Conservation (phyloP, 192 early-diverging fungal genomes). For the Backusella parvicylindrica region DNA sequence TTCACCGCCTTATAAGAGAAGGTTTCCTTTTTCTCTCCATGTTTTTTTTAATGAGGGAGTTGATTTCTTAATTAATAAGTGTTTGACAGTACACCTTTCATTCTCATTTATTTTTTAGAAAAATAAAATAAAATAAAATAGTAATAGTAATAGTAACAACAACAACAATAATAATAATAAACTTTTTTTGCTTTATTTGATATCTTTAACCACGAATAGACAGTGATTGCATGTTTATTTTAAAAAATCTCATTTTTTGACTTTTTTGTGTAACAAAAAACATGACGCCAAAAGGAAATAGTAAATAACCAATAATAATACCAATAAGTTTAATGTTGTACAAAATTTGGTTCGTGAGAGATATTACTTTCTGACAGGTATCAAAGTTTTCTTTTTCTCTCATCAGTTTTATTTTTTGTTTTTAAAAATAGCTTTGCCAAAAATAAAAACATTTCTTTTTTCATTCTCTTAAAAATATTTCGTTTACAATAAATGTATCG, state of each 20-base stretch:
- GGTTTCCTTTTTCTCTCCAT: neutral
- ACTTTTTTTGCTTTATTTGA: neutral
- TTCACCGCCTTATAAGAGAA: neutral
- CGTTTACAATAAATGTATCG: neutral
- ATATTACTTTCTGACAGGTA: neutral
- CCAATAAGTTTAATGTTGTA: neutral
- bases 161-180: too few relatives aligned
- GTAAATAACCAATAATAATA: neutral
- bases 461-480: neutral
- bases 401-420: neutral
- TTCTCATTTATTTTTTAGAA: neutral
- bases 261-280: neutral
- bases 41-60: neutral
- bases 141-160: too few relatives aligned
- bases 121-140: neutral
- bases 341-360: neutral
- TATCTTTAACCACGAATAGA: neutral
- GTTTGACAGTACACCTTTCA: neutral
- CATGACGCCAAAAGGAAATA: neutral
- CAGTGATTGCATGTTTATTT: neutral
- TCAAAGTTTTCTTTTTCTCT: neutral
- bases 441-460: neutral
- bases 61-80: neutral
- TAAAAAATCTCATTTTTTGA: neutral
- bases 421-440: neutral